Evolutionary conservation across 2,329 filamentous ascomycete species (phyloP), one percentile per base, ranked within the genome.

Genomic region (Mycosphaerella arachidis): DNA sequence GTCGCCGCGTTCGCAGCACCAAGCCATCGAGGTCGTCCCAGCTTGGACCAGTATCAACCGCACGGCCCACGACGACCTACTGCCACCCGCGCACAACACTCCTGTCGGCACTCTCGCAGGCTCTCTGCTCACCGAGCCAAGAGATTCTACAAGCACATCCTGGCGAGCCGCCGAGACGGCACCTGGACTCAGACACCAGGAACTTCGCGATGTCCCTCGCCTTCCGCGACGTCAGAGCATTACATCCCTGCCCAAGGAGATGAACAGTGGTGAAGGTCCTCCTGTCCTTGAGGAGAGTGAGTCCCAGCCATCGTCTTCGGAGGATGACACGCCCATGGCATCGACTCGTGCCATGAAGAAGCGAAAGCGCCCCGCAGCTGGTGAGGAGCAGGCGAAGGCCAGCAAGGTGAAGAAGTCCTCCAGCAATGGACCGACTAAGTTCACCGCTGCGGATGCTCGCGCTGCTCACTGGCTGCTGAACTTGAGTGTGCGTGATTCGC

Each of bases 21-120:
- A 50, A 10, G 20, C 48, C 10, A 54, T 51, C 10, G 48, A 40
- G 13, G 45, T 50, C 43, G 48, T 33, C n/a, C 50, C 50, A 13
- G 56, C 52, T 30, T 72, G 68, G 68, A 65, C 68, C 16, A 67
- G 64, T 54, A 66, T 72, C 65, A 72, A 72, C 55, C 43, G 60
- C 13, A 20, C 55, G 2, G 52, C 56, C 30, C 18, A 55, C 53
- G 52, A 48, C 53, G 43, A 52, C 20, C 53, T 48, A 18, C 48
- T 48, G 29, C 37, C 53, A 16, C 53, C 27, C 35, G 52, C 31
- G 8, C 43, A 4, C 56, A 51, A 58, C 48, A 53, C 46, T 53
- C 55, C 65, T 27, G 52, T 60, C 45, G 53, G 40, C 24, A 48
- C 63, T 13, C 51, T 63, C 20, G 59, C 61, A 31, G 48, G 55